Conservation (phyloP, 2,329 filamentous ascomycete genomes). For the Phyllosticta citrichinensis region DNA sequence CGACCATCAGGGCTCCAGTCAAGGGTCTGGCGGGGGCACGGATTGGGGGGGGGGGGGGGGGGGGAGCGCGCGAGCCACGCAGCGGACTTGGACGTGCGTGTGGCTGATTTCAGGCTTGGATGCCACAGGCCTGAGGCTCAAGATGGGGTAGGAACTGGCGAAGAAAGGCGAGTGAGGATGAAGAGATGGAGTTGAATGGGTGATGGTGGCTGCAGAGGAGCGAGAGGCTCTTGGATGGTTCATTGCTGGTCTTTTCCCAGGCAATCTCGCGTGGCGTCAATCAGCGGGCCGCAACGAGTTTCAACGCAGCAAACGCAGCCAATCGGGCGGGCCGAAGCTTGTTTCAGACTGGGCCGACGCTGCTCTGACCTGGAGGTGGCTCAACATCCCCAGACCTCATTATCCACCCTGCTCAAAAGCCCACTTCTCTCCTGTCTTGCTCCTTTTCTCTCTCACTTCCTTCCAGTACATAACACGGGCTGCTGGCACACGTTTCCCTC, state of each 20-base stretch:
- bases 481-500: conserved; percentile 1
- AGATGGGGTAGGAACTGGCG: neutral
- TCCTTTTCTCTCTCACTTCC: neutral
- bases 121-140: neutral
- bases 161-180: neutral
- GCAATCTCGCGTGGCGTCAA: neutral
- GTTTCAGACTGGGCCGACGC: neutral
- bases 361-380: neutral
- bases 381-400: neutral
- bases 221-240: neutral
- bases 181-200: neutral
- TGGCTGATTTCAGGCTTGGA: neutral
- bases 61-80: neutral
- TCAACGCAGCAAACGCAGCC: neutral
- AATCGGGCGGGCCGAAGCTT: neutral
- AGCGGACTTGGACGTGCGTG: neutral
- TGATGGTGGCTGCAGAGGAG: neutral
- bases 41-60: too few species aligned
- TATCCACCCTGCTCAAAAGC: neutral
- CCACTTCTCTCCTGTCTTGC: neutral
- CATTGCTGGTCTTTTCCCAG: neutral
- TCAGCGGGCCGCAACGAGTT: neutral
- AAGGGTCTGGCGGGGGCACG: neutral
- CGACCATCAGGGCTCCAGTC: neutral
- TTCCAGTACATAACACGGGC: neutral